Evolutionary conservation across 148 eudicot genomes (phyloP), one percentile per base, ranked within the genome.

Genomic region (Rhododendron ovatum): DNA sequence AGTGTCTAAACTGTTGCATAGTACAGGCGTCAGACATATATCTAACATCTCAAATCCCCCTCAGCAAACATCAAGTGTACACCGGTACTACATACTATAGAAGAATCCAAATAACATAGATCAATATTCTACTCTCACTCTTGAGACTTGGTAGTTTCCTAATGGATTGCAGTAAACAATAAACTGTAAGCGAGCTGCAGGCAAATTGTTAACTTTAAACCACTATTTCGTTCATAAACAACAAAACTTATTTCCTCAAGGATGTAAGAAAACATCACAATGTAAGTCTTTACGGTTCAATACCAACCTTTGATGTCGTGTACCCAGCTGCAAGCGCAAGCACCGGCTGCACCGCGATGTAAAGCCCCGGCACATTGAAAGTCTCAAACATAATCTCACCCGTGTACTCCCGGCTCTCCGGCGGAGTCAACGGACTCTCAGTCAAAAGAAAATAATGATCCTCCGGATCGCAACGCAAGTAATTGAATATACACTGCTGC

Each of bases 371-470:
- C 77, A 96, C 96, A 88, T 96, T 96, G 80, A 96, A 96, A 39
- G 99, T 96, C 96, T 96, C 99, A 20, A 96, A 96, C 99, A 96
- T 96, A 84, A 96, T 96, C 90, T 96, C 99, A 33, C 99, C 99
- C 0, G 98, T 94, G 83, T 96, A 96, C 86, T 96, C 99, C 22
- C 99, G 93, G 80, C 95, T 95, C 92, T 96, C 99, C 11, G 99
- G 99, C 18, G 99, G 90, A 55, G 99, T 96, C 82, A 96, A 93
- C n/a, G 98, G 98, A 78, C 99, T 96, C 90, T 96, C 99, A 0
- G 99, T 96, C 93, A 96, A 84, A 82, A 93, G 90, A 87, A 96
- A 95, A 89, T 96, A 92, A 83, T 96, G 99, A 90, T 96, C 99
- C 92, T 96, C 99, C 0, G 99, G 99, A 88, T 96, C 99, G 88